phyloP scores from a whole-genome alignment of 805 yeast species.

The Wickerhamiella dianesei region DNA sequence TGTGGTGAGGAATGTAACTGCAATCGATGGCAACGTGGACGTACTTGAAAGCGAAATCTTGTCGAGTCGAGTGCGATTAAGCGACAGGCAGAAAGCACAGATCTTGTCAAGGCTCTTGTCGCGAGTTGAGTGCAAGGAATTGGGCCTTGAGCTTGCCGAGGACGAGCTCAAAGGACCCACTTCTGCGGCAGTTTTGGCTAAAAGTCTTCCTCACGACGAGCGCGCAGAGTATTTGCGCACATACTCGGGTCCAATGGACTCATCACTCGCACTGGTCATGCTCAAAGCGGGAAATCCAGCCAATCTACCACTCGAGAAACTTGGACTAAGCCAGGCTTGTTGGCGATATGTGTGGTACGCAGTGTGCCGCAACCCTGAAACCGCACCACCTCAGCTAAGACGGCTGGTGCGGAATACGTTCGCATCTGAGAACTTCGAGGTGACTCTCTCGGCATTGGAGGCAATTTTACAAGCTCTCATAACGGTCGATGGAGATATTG shows the following conservation, averaged over 20 bases:
- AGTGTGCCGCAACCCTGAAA: neutral
- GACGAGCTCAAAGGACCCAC: neutral
- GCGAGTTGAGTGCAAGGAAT: neutral
- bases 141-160: neutral
- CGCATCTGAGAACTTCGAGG: neutral
- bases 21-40: too few relatives aligned
- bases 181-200: neutral
- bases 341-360: slow-evolving; percentile 12
- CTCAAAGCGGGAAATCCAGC: slow-evolving; percentile 2
- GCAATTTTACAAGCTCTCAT: neutral
- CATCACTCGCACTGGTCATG: slow-evolving; percentile 3
- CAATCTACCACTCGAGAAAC: neutral
- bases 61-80: neutral
- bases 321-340: slow-evolving; percentile 9
- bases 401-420: neutral
- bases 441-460: neutral
- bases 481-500: neutral
- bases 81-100: slow-evolving; percentile 3
- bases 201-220: neutral
- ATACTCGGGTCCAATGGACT: neutral
- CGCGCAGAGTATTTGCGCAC: too few relatives aligned
- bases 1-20: neutral
- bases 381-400: neutral
- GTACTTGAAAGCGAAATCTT: neutral
- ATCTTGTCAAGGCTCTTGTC: neutral